These are phyloP conservation scores for Melastoma malabathricum DNA, from an alignment of 345 rosid genomes.

Conservation along the genomic window DNA sequence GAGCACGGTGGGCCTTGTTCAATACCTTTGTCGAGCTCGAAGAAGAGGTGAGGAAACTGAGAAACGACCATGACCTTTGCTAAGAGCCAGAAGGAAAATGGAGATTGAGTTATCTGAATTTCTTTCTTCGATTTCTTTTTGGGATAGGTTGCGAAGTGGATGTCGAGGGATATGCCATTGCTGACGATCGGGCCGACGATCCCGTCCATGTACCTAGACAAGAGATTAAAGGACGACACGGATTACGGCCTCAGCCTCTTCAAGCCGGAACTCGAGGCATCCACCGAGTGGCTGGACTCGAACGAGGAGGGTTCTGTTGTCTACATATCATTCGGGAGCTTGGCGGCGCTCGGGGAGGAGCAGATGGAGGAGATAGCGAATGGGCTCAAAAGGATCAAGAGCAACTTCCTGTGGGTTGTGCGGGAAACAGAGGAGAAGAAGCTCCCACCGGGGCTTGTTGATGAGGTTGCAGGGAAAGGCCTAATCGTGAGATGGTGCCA, in stretches of 20 bases:
- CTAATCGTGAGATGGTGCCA: conserved; percentile 39
- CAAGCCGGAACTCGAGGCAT: conserved; percentile 14
- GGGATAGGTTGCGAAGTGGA: conserved; percentile 17
- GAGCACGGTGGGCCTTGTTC: conserved; percentile 26
- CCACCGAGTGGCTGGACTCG: conserved; percentile 36
- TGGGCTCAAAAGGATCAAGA: conserved; percentile 22
- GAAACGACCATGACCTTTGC: too few species aligned
- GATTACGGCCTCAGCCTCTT: conserved; percentile 21
- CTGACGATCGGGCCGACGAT: conserved; percentile 18
- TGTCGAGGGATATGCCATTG: conserved; percentile 9
- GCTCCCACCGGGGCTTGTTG: conserved; percentile 17
- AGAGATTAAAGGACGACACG: conserved; percentile 13
- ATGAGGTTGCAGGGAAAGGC: conserved; percentile 23
- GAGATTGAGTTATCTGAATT: not conserved
- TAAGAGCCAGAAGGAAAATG: too few species aligned
- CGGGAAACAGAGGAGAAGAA: conserved; percentile 33
- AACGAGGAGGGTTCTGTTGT: conserved; percentile 34
- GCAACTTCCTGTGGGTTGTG: conserved; percentile 43
- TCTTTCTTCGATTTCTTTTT: too few species aligned
- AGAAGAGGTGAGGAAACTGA: conserved; percentile 21
- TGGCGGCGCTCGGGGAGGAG: conserved; percentile 24
- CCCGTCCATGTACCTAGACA: conserved; percentile 26
- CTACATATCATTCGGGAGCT: conserved; percentile 47
- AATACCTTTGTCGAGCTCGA: conserved; percentile 38
- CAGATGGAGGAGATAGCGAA: conserved; percentile 40